These are phyloP conservation scores for Fusarium sp. DNA, from an alignment of 2,329 filamentous ascomycete genomes.

Conservation along the genomic window DNA sequence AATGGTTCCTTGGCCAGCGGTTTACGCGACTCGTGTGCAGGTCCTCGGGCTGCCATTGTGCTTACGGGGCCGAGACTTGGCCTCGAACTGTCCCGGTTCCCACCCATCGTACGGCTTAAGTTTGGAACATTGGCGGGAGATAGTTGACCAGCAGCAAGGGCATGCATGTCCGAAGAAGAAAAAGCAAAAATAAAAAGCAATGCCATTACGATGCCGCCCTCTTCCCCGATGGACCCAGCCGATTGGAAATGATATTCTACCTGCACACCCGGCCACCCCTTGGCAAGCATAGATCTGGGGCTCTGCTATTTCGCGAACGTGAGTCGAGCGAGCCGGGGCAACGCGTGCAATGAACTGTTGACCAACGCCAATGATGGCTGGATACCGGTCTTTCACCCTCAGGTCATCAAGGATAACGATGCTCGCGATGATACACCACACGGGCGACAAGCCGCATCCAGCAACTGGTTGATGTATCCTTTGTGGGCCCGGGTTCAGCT, in stretches of 20 bases:
- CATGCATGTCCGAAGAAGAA: neutral
- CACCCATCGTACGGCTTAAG: neutral
- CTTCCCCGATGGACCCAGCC: neutral
- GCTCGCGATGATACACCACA: neutral
- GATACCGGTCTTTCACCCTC: neutral
- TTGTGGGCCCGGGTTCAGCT: constrained; percentile 33
- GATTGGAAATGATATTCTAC: constrained; percentile 15
- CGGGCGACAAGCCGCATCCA: constrained; percentile 7
- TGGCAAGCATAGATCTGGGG: neutral
- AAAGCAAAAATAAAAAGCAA: constrained; percentile 17
- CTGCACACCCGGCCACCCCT: constrained; percentile 4
- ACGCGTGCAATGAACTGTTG: constrained; percentile 13
- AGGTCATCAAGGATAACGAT: constrained; percentile 13
- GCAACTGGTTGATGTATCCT: constrained; percentile 4
- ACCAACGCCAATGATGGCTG: constrained; percentile 2
- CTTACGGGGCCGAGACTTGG: constrained; percentile 10
- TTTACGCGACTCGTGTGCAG: constrained; percentile 15
- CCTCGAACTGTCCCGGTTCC: constrained; percentile 4
- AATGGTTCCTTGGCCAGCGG: constrained; percentile 12
- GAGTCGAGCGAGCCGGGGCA: neutral
- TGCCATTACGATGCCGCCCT: constrained; percentile 10
- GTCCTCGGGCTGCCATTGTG: constrained; percentile 7
- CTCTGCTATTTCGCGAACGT: constrained; percentile 10
- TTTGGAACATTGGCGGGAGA: neutral
- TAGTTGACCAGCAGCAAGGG: constrained; percentile 15